Percentiles rank a stretch among this genome's conserved stretches.
Evolutionary conservation across 2,329 filamentous ascomycete genomes (phyloP).

Genomic region (Sporothrix protearum): DNA sequence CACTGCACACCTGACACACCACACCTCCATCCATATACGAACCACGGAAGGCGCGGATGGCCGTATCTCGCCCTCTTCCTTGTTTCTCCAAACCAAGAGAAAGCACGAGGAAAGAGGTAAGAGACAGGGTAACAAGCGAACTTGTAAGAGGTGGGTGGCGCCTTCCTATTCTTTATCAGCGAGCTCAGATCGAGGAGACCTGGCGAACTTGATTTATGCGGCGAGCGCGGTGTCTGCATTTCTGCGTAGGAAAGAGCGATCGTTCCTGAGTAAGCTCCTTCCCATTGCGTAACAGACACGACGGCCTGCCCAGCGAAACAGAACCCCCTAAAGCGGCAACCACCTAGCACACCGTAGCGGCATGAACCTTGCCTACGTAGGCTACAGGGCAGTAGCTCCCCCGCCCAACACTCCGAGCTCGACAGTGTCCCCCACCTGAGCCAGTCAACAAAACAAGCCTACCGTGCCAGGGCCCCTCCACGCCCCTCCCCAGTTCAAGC

Average conservation of each 20-base stretch:
- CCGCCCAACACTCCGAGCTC: conserved; percentile 10
- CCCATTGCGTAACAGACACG: conserved; percentile 3
- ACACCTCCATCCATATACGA: background rate
- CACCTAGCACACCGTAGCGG: background rate
- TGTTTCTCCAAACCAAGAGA: background rate
- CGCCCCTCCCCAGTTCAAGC: background rate
- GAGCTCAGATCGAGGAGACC: background rate
- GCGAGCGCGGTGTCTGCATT: background rate
- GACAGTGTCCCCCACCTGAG: background rate
- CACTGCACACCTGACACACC: conserved; percentile 2
- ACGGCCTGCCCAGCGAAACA: conserved; percentile 13
- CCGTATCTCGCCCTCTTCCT: background rate
- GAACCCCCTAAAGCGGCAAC: conserved; percentile 9
- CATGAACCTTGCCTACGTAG: background rate
- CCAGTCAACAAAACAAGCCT: conserved; percentile 6
- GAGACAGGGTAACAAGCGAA: background rate
- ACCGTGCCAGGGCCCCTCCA: conserved; percentile 4
- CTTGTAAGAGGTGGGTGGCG: background rate
- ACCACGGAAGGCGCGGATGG: conserved; percentile 21
- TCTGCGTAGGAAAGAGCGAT: conserved; percentile 25
- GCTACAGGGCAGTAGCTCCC: conserved; percentile 19
- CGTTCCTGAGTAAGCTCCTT: conserved; percentile 20
- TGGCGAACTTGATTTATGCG: background rate
- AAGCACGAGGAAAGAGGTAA: background rate
- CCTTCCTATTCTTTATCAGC: conserved; percentile 12